phyloP scores from a whole-genome alignment of 2,329 filamentous ascomycete species.

The Zasmidium cellare region DNA sequence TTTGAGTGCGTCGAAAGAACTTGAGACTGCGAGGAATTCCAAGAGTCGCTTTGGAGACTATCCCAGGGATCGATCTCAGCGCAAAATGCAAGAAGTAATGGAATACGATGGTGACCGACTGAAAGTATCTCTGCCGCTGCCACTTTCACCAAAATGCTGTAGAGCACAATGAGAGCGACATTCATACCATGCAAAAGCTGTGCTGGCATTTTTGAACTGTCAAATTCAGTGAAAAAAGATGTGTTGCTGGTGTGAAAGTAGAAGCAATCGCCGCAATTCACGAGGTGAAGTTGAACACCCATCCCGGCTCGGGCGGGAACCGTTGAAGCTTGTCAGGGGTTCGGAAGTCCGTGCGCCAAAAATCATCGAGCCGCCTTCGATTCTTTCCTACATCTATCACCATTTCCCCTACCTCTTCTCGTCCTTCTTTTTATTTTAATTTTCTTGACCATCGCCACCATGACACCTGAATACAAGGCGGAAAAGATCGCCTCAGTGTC shows the following conservation, averaged over 20 bases:
- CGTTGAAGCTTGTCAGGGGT: background rate
- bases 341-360: background rate
- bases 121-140: background rate
- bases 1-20: no score
- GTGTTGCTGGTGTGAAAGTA: background rate
- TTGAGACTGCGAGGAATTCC: no score
- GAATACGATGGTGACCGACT: background rate
- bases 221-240: background rate
- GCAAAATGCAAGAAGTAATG: background rate
- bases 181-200: no score
- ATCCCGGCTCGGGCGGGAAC: background rate
- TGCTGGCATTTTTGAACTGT: no score
- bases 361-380: background rate
- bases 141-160: no score
- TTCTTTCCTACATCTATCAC: background rate
- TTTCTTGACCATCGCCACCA: slow-evolving; percentile 11
- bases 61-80: no score
- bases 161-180: no score
- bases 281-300: background rate
- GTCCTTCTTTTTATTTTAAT: background rate
- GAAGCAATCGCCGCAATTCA: background rate
- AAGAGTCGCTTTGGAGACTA: no score
- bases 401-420: slow-evolving; percentile 5
- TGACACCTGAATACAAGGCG: slow-evolving; percentile 71
- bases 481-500: slow-evolving; percentile 96